A percentile compares a stretch with the other conserved stretches of the same genome.
These are phyloP conservation scores for Knufia fluminis DNA, from an alignment of 2,329 filamentous ascomycete genomes.

Conservation along the genomic window DNA sequence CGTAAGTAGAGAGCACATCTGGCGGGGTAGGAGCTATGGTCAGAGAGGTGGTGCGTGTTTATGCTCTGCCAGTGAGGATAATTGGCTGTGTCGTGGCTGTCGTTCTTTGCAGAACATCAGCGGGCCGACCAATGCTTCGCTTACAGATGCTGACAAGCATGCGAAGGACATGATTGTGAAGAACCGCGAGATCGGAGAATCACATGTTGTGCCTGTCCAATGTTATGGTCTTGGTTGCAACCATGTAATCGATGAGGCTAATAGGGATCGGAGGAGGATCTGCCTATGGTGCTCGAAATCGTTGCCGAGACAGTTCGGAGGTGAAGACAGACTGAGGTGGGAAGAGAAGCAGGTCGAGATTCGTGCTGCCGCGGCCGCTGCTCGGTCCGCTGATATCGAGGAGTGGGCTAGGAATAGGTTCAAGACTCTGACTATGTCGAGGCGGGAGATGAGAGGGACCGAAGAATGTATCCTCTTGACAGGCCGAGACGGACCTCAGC, in stretches of 20 bases:
- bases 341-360: constrained; percentile 21
- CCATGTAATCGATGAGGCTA: constrained; percentile 16
- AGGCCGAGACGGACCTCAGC: constrained; percentile 18
- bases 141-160: not conserved
- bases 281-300: constrained; percentile 28
- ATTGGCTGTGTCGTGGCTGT: constrained; percentile 25
- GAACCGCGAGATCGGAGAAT: not conserved
- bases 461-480: constrained; percentile 9
- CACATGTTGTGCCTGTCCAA: constrained; percentile 7
- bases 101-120: constrained; percentile 23
- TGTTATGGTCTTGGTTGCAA: constrained; percentile 25
- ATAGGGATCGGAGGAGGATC: constrained; percentile 24
- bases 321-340: constrained; percentile 20
- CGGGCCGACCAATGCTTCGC: not conserved
- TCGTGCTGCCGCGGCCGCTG: constrained; percentile 16
- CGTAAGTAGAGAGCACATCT: not conserved
- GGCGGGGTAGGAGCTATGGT: not conserved
- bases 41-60: not conserved
- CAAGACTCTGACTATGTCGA: constrained; percentile 18
- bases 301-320: constrained; percentile 18
- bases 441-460: constrained; percentile 21
- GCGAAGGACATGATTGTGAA: not conserved
- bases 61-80: constrained; percentile 11
- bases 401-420: constrained; percentile 19
- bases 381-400: constrained; percentile 19